These are phyloP conservation scores for Fusarium lyarnte DNA, from an alignment of 2,329 filamentous ascomycete species.

Conservation along the genomic window DNA sequence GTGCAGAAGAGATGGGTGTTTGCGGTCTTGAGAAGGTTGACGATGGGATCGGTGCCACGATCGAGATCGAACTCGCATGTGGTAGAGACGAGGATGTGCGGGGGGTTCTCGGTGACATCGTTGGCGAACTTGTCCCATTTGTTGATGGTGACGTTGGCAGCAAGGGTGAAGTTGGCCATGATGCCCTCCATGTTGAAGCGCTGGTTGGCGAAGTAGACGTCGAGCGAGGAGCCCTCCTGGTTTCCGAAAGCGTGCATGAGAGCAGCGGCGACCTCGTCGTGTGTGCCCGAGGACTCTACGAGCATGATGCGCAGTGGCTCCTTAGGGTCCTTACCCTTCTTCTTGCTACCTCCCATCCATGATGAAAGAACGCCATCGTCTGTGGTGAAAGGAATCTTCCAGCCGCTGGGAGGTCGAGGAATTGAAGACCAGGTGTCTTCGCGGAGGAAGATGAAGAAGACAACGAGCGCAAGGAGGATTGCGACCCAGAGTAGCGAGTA, in stretches of 20 bases:
- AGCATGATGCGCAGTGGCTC: constrained; percentile 40
- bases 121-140: constrained; percentile 28
- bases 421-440: constrained; percentile 38
- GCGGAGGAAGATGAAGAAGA: constrained; percentile 33
- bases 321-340: constrained; percentile 13
- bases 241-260: constrained; percentile 41
- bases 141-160: constrained; percentile 28
- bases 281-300: constrained; percentile 41
- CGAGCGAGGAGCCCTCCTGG: constrained; percentile 33
- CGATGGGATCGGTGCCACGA: constrained; percentile 22
- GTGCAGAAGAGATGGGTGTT: constrained; percentile 43
- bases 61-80: constrained; percentile 44
- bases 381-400: constrained; percentile 40
- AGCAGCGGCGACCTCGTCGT: constrained; percentile 44
- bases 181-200: constrained; percentile 43
- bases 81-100: constrained; percentile 43
- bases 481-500: constrained; percentile 37
- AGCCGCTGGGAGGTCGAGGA: constrained; percentile 28
- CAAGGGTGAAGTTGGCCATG: constrained; percentile 39
- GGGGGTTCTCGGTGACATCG: constrained; percentile 20
- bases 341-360: constrained; percentile 23
- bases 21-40: constrained; percentile 31
- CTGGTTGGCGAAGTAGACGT: constrained; percentile 37
- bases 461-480: constrained; percentile 24
- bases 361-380: constrained; percentile 38